Base-by-base conservation (phyloP, 2,329 filamentous ascomycete species). In the Aureobasidium sp. region DNA sequence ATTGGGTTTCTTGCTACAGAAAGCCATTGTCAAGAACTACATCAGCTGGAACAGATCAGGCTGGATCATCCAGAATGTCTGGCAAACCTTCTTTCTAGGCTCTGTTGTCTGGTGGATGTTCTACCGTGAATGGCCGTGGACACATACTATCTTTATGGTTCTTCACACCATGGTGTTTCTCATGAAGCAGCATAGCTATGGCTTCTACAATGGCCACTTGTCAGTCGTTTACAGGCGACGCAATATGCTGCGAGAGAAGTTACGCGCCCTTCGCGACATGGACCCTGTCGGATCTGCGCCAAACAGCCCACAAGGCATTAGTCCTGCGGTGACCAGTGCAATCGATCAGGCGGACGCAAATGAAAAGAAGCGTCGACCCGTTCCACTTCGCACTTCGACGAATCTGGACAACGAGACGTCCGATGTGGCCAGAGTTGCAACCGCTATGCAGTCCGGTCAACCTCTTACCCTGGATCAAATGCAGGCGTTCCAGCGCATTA, bases 111-210 rank as follows among this genome's bases (percentile, higher is more conserved):
- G 81, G 57, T 84, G 88, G 76, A 87, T 88, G 0, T 80, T 88
- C 55, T 81, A 85, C 69, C 81, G 88, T 5, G 84, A 90, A 56
- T 93, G 89, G 89, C 87, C 88, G 1, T 92, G 89, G 89, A 90
- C 89, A 15, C 89, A 91, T 69, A 90, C 87, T 1, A 86, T 91
- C 20, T 91, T 89, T 72, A 88, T 90, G 56, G 85, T 89, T 10
- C 76, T 92, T 20, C 88, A 92, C 70, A 85, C 85, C 15, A 76
- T 92, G 61, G 84, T 88, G 3, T 87, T 91, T 80, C 71, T 92
- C 27, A 92, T 92, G 89, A 93, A 93, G 76, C 88, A 91, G 73
- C 89, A 91, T 71, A 88, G 86, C 20, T 91, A 90, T 69, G 82
- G 87, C 5, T 90, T 90, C 67, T 91, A 90, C 73, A 92, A 91